These are phyloP conservation scores for Vitis riparia DNA, from an alignment of 164 flowering plant genomes.

Conservation along the genomic window DNA sequence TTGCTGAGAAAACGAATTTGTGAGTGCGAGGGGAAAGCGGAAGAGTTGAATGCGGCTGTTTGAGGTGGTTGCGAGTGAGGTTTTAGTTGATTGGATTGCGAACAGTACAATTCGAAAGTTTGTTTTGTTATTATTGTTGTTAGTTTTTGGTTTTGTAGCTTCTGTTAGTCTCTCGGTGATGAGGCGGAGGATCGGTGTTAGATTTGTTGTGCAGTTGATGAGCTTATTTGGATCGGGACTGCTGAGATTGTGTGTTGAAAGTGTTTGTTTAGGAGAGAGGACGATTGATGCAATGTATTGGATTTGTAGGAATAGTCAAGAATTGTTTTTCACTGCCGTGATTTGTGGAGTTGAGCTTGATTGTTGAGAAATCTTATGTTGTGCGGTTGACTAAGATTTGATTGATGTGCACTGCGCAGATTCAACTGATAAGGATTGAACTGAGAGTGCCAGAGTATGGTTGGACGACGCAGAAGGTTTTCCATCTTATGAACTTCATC, in stretches of 20 bases:
- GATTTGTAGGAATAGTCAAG: too few relatives aligned
- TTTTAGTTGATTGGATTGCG: too few relatives aligned
- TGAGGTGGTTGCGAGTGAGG: too few relatives aligned
- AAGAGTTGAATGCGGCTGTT: too few relatives aligned
- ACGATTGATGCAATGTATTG: too few relatives aligned
- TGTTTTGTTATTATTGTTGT: too few relatives aligned
- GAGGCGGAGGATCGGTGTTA: not conserved
- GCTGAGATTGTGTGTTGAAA: not conserved
- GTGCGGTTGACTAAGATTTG: not conserved
- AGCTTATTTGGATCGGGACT: not conserved
- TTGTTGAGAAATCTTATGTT: not conserved
- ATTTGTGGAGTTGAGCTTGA: too few relatives aligned
- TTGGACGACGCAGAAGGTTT: slow-evolving; percentile 98
- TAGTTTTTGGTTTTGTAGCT: too few relatives aligned
- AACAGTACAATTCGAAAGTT: too few relatives aligned
- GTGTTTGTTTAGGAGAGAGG: too few relatives aligned
- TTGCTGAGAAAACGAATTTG: not conserved
- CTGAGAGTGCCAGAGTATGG: slow-evolving; percentile 92
- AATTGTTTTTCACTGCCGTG: too few relatives aligned
- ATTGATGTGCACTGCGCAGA: slow-evolving; percentile 43
- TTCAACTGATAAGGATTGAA: slow-evolving; percentile 86
- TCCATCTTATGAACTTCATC: slow-evolving; percentile 95
- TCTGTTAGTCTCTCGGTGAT: too few relatives aligned
- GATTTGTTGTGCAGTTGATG: not conserved
- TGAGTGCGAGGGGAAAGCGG: not conserved